Evolutionary conservation across 768 basidiomycete species (phyloP).

Genomic region (Mycena amicta): DNA sequence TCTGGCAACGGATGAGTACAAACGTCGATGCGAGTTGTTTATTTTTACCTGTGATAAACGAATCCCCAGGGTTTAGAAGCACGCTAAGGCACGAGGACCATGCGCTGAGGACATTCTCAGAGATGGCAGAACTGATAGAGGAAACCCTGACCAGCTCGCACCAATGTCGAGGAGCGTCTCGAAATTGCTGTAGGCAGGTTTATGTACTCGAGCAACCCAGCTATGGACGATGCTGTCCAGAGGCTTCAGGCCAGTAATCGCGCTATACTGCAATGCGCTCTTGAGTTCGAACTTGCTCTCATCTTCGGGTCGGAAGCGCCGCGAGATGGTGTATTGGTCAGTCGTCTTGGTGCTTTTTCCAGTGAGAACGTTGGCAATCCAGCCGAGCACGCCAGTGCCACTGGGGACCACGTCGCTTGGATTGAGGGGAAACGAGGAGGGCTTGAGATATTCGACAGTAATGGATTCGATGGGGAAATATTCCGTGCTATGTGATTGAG

Average conservation of each 20-base stretch:
- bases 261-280: conserved; percentile 57
- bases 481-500: conserved; percentile 11
- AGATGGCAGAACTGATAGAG: too few relatives aligned
- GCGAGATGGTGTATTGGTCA: conserved; percentile 18
- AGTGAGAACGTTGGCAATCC: conserved; percentile 20
- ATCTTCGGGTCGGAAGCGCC: conserved; percentile 27
- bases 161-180: conserved; percentile 49
- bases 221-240: conserved; percentile 49
- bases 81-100: conserved; percentile 23
- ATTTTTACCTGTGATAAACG: conserved; percentile 15
- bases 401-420: conserved; percentile 19
- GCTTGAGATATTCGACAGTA: conserved; percentile 18
- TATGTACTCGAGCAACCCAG: conserved; percentile 41
- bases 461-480: conserved; percentile 24
- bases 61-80: conserved; percentile 6
- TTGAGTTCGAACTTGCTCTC: conserved; percentile 47
- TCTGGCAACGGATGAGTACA: conserved; percentile 44
- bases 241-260: conserved; percentile 39
- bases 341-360: conserved; percentile 19
- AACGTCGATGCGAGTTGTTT: conserved; percentile 39
- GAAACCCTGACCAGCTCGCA: too few relatives aligned
- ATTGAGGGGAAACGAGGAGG: conserved; percentile 10
- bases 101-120: conserved; percentile 57
- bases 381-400: conserved; percentile 17
- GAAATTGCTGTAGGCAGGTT: conserved; percentile 52